Evolutionary conservation across 345 rosid genomes (phyloP).

Genomic region (Carallia pectinifolia): DNA sequence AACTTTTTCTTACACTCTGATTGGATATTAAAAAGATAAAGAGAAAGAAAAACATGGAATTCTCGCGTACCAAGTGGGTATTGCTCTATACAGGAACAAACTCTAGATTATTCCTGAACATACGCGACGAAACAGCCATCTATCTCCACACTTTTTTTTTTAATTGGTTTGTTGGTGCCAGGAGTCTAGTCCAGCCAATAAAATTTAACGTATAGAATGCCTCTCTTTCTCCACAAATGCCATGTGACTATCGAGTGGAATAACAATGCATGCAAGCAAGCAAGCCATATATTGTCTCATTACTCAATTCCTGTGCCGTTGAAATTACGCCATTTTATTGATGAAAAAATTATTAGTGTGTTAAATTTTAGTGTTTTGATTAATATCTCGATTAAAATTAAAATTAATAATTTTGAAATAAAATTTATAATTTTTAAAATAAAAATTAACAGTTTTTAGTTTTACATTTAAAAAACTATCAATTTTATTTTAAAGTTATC

Average conservation of each 20-base stretch:
- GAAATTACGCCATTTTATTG: constrained; percentile 13
- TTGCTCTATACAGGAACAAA: constrained; percentile 14
- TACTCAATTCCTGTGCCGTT: constrained; percentile 6
- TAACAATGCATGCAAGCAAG: constrained; percentile 1
- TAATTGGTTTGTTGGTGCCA: background rate
- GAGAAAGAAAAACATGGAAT: background rate
- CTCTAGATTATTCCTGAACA: constrained; percentile 16
- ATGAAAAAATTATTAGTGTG: too few relatives aligned
- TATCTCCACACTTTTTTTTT: background rate
- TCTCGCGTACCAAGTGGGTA: background rate
- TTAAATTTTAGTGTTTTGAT: too few relatives aligned
- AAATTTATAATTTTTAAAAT: too few relatives aligned
- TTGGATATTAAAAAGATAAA: too few relatives aligned
- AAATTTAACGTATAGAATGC: background rate
- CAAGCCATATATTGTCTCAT: constrained; percentile 4
- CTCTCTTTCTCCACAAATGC: background rate
- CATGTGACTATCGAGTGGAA: too few relatives aligned
- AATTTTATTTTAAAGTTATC: too few relatives aligned
- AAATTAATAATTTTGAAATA: too few relatives aligned
- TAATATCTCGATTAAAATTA: too few relatives aligned
- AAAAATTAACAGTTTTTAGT: too few relatives aligned
- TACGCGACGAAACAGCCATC: background rate
- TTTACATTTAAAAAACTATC: too few relatives aligned
- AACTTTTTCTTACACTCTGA: too few relatives aligned
- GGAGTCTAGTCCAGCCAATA: background rate